Evolutionary conservation across 768 basidiomycete species (phyloP), one percentile per base, ranked within the genome.

Genomic region (Auricularia sp.): DNA sequence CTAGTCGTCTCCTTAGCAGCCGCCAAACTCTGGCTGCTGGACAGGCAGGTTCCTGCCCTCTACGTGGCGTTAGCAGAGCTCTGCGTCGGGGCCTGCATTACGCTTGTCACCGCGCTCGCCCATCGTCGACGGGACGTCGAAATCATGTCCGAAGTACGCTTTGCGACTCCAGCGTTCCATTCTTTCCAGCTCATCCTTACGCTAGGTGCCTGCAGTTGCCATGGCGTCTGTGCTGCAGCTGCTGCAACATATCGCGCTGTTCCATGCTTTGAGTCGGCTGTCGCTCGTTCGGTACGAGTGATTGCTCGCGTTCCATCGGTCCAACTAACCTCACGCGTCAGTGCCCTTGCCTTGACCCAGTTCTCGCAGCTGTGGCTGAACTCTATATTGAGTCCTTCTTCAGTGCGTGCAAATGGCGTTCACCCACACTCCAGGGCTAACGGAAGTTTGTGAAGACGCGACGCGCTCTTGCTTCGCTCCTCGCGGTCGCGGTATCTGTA

Each of bases 1-100:
- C 84, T 87, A 65, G 86, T 87, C 39, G 73, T 85, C 21, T 80
- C 85, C 3, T 74, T 88, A 42, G 82, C 85, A 73, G 80, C 84
- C 5, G 80, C 83, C 62, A 89, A 88, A 75, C 87, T 85, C 69
- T 83, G 84, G 77, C 74, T 91, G 6, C 75, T 92, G 59, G 78
- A 83, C 18, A 81, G 81, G 45, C 86, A 89, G 72, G 82, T 86
- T 24, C 86, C 86, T 6, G 82, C 88, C 8, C 86, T 90, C 70
- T 92, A 89, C 90, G 78, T 90, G 14, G 78, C 88, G 39, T 85
- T 91, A 77, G 78, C 88, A 67, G 80, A 90, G 61, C 77, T 92
- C 14, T 34, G 51, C 51, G 51, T 61, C 37, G 65, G 61, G 6
- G 65, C 62, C 34, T 36, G 54, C 16, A 29, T 59, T 51, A 62